Evolutionary conservation across 306 rosid species (phyloP).

Genomic region (Begonia fuchsioides): DNA sequence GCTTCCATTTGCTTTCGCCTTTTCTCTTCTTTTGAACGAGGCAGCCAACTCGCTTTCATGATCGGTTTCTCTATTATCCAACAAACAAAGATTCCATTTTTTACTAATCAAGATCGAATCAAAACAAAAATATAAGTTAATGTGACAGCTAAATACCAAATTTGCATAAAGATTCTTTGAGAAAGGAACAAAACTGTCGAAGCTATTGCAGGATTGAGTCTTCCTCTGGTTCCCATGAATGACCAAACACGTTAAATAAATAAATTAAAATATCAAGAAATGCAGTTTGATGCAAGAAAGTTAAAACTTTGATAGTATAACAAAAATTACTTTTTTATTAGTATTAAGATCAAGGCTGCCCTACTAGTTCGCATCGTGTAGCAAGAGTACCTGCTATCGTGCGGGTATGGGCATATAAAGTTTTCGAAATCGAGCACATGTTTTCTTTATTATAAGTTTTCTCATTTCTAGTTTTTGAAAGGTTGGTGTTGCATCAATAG

Average conservation of each 20-base stretch:
- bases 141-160: background rate
- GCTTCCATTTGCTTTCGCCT: constrained; percentile 73
- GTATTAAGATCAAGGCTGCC: too few relatives aligned
- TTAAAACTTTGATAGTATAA: too few relatives aligned
- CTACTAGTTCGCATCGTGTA: too few relatives aligned
- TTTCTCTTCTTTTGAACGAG: constrained; percentile 52
- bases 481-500: background rate
- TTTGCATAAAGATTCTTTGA: constrained; percentile 73
- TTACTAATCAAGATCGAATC: background rate
- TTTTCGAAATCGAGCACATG: too few relatives aligned
- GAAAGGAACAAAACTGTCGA: constrained; percentile 57
- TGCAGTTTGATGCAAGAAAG: too few relatives aligned
- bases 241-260: too few relatives aligned
- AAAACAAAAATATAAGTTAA: constrained; percentile 6
- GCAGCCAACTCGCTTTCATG: constrained; percentile 33
- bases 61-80: constrained; percentile 44
- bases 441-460: too few relatives aligned
- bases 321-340: too few relatives aligned
- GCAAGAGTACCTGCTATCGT: too few relatives aligned
- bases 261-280: constrained; percentile 3
- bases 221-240: constrained; percentile 22
- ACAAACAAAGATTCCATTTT: background rate
- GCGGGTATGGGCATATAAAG: too few relatives aligned
- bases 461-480: background rate
- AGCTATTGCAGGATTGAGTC: constrained; percentile 67